phyloP scores from a whole-genome alignment of 306 rosid genomes.

The Prunus fruticosa region DNA sequence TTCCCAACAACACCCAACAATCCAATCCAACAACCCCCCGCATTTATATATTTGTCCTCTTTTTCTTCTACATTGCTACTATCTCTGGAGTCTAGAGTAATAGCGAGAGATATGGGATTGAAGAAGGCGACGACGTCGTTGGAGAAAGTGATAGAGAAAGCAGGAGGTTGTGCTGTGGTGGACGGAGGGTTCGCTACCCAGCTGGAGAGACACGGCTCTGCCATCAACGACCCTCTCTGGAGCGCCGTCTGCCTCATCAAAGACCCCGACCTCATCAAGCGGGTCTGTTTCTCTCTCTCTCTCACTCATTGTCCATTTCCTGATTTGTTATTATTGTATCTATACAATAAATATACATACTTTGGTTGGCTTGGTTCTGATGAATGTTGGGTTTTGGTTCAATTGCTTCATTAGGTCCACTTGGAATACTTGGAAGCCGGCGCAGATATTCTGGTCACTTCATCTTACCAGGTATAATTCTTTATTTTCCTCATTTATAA shows the following conservation, averaged over 20 bases:
- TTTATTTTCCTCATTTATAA: neutral
- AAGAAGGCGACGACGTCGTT: conserved; percentile 34
- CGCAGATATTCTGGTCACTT: conserved; percentile 75
- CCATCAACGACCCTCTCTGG: conserved; percentile 80
- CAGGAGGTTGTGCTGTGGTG: conserved; percentile 66
- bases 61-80: neutral
- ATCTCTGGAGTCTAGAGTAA: neutral
- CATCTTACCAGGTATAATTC: conserved; percentile 75
- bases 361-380: neutral
- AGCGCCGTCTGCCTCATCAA: conserved; percentile 77
- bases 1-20: conserved; percentile 1
- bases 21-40: neutral
- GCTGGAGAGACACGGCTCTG: conserved; percentile 74
- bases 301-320: neutral
- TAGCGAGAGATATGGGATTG: conserved; percentile 26
- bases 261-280: conserved; percentile 57
- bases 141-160: conserved; percentile 58
- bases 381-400: neutral
- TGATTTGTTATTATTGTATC: neutral
- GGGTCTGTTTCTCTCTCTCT: conserved; percentile 29
- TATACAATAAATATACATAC: neutral
- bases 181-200: conserved; percentile 94
- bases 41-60: neutral
- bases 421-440: conserved; percentile 83
- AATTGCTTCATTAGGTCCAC: conserved; percentile 52